Percentiles rank a stretch among this genome's conserved stretches.
These are phyloP conservation scores for Lippia alba DNA, from an alignment of 305 asterid genomes.

Conservation along the genomic window DNA sequence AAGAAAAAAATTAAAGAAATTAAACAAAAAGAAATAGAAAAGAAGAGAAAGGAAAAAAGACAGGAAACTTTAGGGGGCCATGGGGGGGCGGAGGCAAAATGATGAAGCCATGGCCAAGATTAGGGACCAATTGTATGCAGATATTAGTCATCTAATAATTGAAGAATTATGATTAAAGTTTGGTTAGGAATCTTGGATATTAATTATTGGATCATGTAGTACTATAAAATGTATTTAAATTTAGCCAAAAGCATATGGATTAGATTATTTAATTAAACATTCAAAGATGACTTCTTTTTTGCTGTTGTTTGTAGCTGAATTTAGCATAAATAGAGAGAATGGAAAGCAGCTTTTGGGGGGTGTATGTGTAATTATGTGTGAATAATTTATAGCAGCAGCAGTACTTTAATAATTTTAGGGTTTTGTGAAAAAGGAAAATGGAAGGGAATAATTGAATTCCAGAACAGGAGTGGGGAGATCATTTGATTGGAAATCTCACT, in stretches of 20 bases:
- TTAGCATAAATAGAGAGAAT: slow-evolving; percentile 27
- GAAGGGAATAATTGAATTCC: slow-evolving; percentile 75
- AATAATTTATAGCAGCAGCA: slow-evolving; percentile 52
- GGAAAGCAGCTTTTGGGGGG: slow-evolving; percentile 42
- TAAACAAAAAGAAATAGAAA: background rate
- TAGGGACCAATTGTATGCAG: slow-evolving; percentile 51
- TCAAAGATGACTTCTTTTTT: slow-evolving; percentile 13
- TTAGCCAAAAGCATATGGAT: background rate
- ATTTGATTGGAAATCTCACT: slow-evolving; percentile 74
- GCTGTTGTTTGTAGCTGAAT: slow-evolving; percentile 40
- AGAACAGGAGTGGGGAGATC: slow-evolving; percentile 66
- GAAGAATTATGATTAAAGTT: slow-evolving; percentile 56
- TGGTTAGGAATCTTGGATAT: slow-evolving; percentile 38
- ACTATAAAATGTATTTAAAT: slow-evolving; percentile 10
- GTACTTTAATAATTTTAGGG: slow-evolving; percentile 28
- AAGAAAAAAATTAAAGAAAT: background rate
- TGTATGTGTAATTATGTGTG: slow-evolving; percentile 25
- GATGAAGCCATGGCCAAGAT: slow-evolving; percentile 50
- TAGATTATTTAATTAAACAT: slow-evolving; percentile 15
- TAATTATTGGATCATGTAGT: slow-evolving; percentile 27
- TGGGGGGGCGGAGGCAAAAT: slow-evolving; percentile 46
- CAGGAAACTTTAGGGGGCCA: slow-evolving; percentile 40
- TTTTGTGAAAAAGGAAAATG: slow-evolving; percentile 38
- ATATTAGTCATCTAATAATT: slow-evolving; percentile 61
- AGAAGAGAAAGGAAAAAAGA: slow-evolving; percentile 28